A percentile compares a stretch with the other conserved stretches of the same genome.
Conservation (phyloP, 2,329 filamentous ascomycete genomes). For the Ophiostoma australiae region DNA sequence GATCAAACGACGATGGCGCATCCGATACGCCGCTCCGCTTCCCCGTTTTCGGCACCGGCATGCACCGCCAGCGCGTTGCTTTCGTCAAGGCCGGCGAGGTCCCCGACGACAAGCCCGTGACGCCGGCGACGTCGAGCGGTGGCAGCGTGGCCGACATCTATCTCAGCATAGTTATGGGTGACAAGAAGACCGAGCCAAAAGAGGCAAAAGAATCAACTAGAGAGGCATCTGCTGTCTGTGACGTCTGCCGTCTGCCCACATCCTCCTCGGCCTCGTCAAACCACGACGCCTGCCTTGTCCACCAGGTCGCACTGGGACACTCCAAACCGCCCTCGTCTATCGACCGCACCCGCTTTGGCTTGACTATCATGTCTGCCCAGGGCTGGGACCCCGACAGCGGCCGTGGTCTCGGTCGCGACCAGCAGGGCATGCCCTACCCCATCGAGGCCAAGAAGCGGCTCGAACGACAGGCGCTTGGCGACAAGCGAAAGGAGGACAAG, state of each 20-base stretch:
- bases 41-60: conserved; percentile 52
- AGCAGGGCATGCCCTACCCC: conserved; percentile 70
- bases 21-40: conserved; percentile 49
- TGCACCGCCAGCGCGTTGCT: conserved; percentile 50
- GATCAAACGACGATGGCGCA: conserved; percentile 23
- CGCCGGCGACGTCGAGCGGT: conserved; percentile 29
- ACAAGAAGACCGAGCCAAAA: conserved; percentile 25
- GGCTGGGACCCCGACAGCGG: conserved; percentile 73
- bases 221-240: conserved; percentile 3
- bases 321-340: conserved; percentile 68
- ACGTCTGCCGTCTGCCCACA: conserved; percentile 20
- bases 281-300: conserved; percentile 61
- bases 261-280: not conserved
- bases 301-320: conserved; percentile 65
- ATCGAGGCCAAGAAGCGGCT: conserved; percentile 68
- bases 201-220: not conserved
- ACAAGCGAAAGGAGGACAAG: not conserved
- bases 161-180: conserved; percentile 53
- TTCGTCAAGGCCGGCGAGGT: conserved; percentile 50
- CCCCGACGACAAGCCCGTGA: conserved; percentile 32
- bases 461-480: conserved; percentile 70
- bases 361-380: conserved; percentile 59
- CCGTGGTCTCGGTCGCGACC: conserved; percentile 63
- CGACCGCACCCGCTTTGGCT: conserved; percentile 64
- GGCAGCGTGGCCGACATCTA: conserved; percentile 55